Base-by-base conservation (phyloP, 345 rosid species). In the Rhizophora apiculata region DNA sequence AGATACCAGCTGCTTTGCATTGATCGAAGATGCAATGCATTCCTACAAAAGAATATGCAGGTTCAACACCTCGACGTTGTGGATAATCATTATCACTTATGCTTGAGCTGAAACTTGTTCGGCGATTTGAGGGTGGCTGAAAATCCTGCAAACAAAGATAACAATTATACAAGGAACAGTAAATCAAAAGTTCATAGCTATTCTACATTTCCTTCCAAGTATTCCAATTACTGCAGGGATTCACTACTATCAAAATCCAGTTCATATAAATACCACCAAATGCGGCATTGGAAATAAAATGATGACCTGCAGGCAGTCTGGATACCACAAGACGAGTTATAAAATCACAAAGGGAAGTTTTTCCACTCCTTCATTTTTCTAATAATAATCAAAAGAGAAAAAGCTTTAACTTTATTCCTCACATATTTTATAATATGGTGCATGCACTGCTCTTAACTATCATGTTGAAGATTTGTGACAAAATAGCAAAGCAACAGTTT, bases 21-120 rank as follows among this genome's bases (percentile, higher is more conserved):
- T 91, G 96, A 74, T 91, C 99, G 61, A 95, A 95, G 77, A 95
- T 86, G 76, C 93, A 91, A 76, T 91, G 96, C 99, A 95, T 95
- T 78, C 99, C 99, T 0, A 95, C 88, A 65, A 95, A 95, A 66
- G 99, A 94, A 81, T 88, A 94, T 59, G 93, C 98, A 73, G 85
- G 91, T 67, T 89, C 96, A 80, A 68, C 78, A 64, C 88, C 84
- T 71, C 63, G 83, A 71, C 68, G 82, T 46, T 81, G 88, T 61
- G 81, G 80, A 26, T 51, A 85, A 82, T 91, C 93, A 78, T 71
- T 74, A 57, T 95, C 97, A 73, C 99, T 95, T 53, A 74, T 67
- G 69, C 78, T 88, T 48, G 94, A 95, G 80, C 96, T 85, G 79
- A 92, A 82, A 81, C 97, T 95, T 32, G 89, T 79, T 81, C 98